Percentiles rank a stretch among this genome's conserved stretches.
phyloP scores from a whole-genome alignment of 179 eudicot genomes.

The Camellia oleifera region DNA sequence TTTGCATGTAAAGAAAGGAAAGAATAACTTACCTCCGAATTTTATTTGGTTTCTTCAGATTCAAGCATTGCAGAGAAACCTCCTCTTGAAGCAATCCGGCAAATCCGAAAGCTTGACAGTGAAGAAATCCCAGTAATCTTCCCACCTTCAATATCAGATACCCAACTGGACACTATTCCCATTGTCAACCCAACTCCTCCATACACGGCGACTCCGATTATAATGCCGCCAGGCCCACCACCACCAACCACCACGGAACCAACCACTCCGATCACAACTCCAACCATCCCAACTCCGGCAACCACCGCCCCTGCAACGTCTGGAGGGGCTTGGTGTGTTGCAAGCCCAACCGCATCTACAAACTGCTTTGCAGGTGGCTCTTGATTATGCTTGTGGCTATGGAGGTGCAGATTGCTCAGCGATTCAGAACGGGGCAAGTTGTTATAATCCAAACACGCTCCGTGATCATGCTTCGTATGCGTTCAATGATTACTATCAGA shows the following conservation, averaged over 20 bases:
- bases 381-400: slow-evolving; percentile 96
- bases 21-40: slow-evolving; percentile 3
- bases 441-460: slow-evolving; percentile 66
- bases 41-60: slow-evolving; percentile 39
- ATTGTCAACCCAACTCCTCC: slow-evolving; percentile 45
- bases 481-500: slow-evolving; percentile 87
- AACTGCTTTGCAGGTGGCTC: slow-evolving; percentile 84
- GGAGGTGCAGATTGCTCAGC: slow-evolving; percentile 95
- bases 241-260: slow-evolving; percentile 32
- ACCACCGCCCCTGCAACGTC: slow-evolving; percentile 26
- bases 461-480: slow-evolving; percentile 91
- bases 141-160: slow-evolving; percentile 20
- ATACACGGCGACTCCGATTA: slow-evolving; percentile 37
- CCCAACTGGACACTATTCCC: slow-evolving; percentile 41
- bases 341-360: slow-evolving; percentile 69
- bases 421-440: slow-evolving; percentile 68
- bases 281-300: slow-evolving; percentile 28
- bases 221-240: slow-evolving; percentile 31
- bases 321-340: slow-evolving; percentile 91
- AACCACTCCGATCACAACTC: slow-evolving; percentile 23
- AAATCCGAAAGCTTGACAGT: slow-evolving; percentile 25
- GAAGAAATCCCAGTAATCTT: slow-evolving; percentile 25
- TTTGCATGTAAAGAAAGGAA: slow-evolving; percentile 14
- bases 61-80: slow-evolving; percentile 36
- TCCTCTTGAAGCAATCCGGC: slow-evolving; percentile 31